A percentile compares a stretch with the other conserved stretches of the same genome.
Conservation (phyloP, 1,284 basidiomycete genomes). For the Mixia osmundae region DNA sequence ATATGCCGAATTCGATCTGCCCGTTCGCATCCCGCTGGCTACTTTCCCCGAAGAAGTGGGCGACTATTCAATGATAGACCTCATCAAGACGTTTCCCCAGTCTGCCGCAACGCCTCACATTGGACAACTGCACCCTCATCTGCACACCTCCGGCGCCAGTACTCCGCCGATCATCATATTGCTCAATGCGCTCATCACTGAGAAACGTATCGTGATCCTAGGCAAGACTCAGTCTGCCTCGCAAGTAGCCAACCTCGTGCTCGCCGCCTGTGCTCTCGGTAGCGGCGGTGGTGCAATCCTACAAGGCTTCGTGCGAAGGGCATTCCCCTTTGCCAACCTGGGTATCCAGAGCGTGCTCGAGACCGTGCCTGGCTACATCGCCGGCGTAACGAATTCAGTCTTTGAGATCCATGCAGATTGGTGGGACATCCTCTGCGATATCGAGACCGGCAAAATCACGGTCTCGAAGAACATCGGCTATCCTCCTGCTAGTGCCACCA, state of each 20-base stretch:
- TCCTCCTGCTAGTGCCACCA: conserved; percentile 10
- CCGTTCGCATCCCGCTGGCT: conserved; percentile 62
- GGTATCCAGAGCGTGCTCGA: conserved; percentile 73
- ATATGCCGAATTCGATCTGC: conserved; percentile 50
- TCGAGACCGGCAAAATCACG: conserved; percentile 59
- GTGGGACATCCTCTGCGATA: conserved; percentile 84
- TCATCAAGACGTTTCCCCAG: conserved; percentile 74
- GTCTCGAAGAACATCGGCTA: conserved; percentile 57
- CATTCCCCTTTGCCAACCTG: conserved; percentile 83
- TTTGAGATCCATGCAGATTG: conserved; percentile 53
- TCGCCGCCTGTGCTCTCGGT: conserved; percentile 75
- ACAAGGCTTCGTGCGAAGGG: conserved; percentile 59
- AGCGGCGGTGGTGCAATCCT: conserved; percentile 64
- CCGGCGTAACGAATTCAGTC: conserved; percentile 87
- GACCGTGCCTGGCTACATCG: conserved; percentile 73
- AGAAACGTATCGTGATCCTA: conserved; percentile 81
- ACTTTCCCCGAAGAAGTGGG: conserved; percentile 85
- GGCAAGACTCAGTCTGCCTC: conserved; percentile 48
- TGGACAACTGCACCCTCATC: conserved; percentile 64
- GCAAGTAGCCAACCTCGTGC: conserved; percentile 65
- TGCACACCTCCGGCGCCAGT: conserved; percentile 70
- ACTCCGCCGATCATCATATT: conserved; percentile 85
- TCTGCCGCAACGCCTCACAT: conserved; percentile 34
- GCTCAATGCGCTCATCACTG: conserved; percentile 80
- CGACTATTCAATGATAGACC: conserved; percentile 82